Evolutionary conservation across 345 rosid species (phyloP), one percentile per base, ranked within the genome.

Genomic region (thale cress (Arabidopsis thaliana)): DNA sequence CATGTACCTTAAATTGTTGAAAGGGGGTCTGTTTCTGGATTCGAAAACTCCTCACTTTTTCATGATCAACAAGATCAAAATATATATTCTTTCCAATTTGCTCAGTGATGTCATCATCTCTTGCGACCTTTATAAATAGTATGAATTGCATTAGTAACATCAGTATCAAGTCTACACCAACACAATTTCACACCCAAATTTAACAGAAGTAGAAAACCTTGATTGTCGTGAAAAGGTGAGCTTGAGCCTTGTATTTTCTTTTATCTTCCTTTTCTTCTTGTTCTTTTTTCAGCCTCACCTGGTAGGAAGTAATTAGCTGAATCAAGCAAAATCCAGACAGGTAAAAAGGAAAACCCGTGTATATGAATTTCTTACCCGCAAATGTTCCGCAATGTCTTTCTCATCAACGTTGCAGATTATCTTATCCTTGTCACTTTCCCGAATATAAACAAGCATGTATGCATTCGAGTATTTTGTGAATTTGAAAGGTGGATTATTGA

Each of bases 391-490:
- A 80, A 95, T 95, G 82, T 95, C 99, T 79, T 92, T 92, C 80
- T 95, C 99, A 82, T 95, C 99, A 52, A 92, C 97, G 44, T 87
- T 87, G 82, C 99, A 92, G 40, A 95, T 87, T 75, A 95, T 95
- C 80, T 92, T 92, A 71, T 91, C 99, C 85, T 86, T 92, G 72
- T 95, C 99, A 71, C 92, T 86, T 32, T 95, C 97, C 65, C 97
- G 96, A 65, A 92, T 90, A 65, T 95, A 95, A 44, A 95, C 99
- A 71, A 92, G 97, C 99, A 95, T 95, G 80, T 95, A 95, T 13
- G 99, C 99, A 82, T 95, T 95, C 44, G 99, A 95, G 80, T 87
- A 90, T 82, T 95, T 95, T 41, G 99, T 95, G 85, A 95, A 95
- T 62, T 92, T 95, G 74, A 92, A 92, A 63, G 97, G 97, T 40